A percentile compares a stretch with the other conserved stretches of the same genome.
Evolutionary conservation across 73 alveolate species (phyloP).

Genomic region (Uronychia binucleata): DNA sequence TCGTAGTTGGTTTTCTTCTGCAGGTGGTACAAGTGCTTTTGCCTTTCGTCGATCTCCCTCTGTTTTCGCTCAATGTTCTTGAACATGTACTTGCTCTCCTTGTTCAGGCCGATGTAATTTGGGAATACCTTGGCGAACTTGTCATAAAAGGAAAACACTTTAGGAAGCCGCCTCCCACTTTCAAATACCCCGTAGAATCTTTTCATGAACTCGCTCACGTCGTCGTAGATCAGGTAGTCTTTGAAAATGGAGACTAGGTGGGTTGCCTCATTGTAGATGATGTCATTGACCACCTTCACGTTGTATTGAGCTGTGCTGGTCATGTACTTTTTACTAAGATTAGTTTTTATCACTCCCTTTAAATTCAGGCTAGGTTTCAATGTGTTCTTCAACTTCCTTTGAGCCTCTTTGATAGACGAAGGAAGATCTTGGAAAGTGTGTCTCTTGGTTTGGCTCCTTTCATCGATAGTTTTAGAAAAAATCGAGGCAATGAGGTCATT

Average conservation of each 20-base stretch:
- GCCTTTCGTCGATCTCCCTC: slow-evolving; percentile 64
- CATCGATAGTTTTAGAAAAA: too few relatives aligned
- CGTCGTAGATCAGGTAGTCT: slow-evolving; percentile 84
- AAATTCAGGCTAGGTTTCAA: too few relatives aligned
- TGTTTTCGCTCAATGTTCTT: slow-evolving; percentile 76
- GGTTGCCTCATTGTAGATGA: slow-evolving; percentile 72
- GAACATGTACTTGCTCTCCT: slow-evolving; percentile 72
- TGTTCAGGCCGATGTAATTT: slow-evolving; percentile 65
- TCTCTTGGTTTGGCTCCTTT: too few relatives aligned
- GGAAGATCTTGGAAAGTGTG: too few relatives aligned
- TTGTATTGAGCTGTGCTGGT: slow-evolving; percentile 52
- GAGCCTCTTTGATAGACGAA: too few relatives aligned
- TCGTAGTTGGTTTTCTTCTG: not conserved
- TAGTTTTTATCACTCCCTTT: slow-evolving; percentile 9
- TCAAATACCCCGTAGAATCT: slow-evolving; percentile 69
- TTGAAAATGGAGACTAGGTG: slow-evolving; percentile 77
- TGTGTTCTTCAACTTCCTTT: too few relatives aligned
- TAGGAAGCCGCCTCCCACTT: slow-evolving; percentile 43
- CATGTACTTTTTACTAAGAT: slow-evolving; percentile 52
- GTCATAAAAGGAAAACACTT: slow-evolving; percentile 71
- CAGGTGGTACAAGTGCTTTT: not conserved
- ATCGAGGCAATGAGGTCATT: too few relatives aligned
- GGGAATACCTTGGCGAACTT: slow-evolving; percentile 80
- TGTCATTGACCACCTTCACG: slow-evolving; percentile 54
- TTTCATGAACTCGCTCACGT: slow-evolving; percentile 73